These are phyloP conservation scores for Fragaria iinumae DNA, from an alignment of 306 rosid genomes.

Conservation along the genomic window DNA sequence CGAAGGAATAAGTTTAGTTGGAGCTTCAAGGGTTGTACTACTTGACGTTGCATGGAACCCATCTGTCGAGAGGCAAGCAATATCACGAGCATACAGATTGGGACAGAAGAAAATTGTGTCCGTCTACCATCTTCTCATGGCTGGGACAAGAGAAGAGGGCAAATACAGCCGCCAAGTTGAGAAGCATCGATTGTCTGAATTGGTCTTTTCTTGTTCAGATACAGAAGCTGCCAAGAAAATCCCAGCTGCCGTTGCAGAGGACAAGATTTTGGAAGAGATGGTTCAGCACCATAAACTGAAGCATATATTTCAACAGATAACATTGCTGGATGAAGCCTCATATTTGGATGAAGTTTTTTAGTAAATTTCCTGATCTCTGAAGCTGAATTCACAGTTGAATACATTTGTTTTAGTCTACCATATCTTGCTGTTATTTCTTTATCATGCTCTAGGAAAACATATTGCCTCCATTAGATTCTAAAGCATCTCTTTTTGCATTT, in stretches of 20 bases:
- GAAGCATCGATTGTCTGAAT: constrained; percentile 50
- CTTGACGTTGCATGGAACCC: constrained; percentile 73
- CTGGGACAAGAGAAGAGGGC: constrained; percentile 47
- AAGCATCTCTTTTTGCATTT: not conserved
- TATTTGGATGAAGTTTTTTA: not conserved
- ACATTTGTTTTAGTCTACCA: not conserved
- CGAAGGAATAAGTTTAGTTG: constrained; percentile 65
- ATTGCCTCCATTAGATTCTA: not conserved
- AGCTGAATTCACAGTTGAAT: not conserved
- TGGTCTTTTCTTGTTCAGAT: constrained; percentile 37
- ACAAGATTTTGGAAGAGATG: constrained; percentile 49
- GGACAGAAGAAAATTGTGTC: constrained; percentile 57
- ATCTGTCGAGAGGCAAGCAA: constrained; percentile 62
- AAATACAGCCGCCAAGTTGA: constrained; percentile 42
- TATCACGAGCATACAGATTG: constrained; percentile 55
- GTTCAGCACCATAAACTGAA: constrained; percentile 32
- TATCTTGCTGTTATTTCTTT: not conserved
- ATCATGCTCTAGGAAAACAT: not conserved
- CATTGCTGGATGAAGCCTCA: constrained; percentile 20
- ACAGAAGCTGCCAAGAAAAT: constrained; percentile 1
- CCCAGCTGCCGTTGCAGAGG: constrained; percentile 30
- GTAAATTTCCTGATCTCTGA: not conserved
- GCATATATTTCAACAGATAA: constrained; percentile 37
- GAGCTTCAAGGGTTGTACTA: constrained; percentile 73
- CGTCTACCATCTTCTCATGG: constrained; percentile 48